Percentiles rank a stretch among this genome's conserved stretches.
These are phyloP conservation scores for Phlyctochytrium bullatum DNA, from an alignment of 192 early-diverging fungal genomes.

Conservation along the genomic window DNA sequence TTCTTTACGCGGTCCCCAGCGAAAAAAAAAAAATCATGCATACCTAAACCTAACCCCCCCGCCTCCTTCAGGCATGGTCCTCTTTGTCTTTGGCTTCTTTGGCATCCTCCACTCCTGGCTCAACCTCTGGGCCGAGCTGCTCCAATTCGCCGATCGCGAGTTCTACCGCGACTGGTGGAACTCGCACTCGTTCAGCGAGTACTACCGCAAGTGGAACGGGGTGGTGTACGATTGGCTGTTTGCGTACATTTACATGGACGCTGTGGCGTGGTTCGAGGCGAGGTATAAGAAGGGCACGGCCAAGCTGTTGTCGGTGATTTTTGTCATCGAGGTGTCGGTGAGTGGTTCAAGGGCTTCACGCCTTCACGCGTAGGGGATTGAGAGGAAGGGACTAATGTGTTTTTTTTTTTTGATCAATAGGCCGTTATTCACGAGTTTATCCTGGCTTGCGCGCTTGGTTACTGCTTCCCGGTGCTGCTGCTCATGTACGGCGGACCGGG, in stretches of 20 bases:
- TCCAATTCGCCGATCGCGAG: slow-evolving; percentile 9
- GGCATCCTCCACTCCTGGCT: not conserved
- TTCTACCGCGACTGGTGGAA: slow-evolving; percentile 11
- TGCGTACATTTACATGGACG: slow-evolving; percentile 8
- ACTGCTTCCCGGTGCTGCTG: not conserved
- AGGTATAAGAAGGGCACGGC: not conserved
- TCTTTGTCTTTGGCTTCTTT: not conserved
- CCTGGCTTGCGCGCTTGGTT: not conserved
- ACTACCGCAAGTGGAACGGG: slow-evolving; percentile 12
- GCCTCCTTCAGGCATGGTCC: not conserved
- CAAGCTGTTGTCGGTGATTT: not conserved
- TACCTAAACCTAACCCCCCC: no score
- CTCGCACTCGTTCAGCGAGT: not conserved
- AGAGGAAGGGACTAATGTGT: no score
- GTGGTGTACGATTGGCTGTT: slow-evolving; percentile 10
- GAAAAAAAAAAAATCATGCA: no score
- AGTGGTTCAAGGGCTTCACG: not conserved
- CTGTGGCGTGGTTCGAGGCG: slow-evolving; percentile 1
- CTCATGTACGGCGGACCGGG: not conserved
- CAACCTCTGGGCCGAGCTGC: not conserved
- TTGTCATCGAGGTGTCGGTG: not conserved
- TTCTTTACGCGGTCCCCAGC: not conserved
- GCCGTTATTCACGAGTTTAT: not conserved
- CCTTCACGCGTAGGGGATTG: not conserved
- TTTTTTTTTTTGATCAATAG: not conserved